phyloP scores from a whole-genome alignment of 306 rosid genomes.

The Crotalaria pallida region DNA sequence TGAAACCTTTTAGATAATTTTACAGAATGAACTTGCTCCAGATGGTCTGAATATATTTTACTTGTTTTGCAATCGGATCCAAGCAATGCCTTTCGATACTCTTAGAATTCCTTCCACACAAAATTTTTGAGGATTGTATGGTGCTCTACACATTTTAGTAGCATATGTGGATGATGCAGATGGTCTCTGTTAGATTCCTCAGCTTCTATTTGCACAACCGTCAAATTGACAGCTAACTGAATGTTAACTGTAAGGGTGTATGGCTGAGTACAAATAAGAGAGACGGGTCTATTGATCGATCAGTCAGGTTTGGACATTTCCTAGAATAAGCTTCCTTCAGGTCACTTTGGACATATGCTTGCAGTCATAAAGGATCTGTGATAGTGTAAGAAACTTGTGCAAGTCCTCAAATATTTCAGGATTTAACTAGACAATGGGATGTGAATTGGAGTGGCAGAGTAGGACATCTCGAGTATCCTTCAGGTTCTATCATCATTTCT shows the following conservation, averaged over 20 bases:
- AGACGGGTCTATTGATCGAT: too few species aligned
- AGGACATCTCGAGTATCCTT: too few species aligned
- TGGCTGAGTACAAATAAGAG: too few species aligned
- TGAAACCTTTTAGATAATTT: not conserved
- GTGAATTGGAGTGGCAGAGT: not conserved
- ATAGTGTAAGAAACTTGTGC: not conserved
- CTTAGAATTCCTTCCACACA: not conserved
- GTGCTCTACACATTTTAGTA: not conserved
- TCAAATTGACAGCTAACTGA: too few species aligned
- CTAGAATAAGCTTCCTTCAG: not conserved
- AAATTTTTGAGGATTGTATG: not conserved
- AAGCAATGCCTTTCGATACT: not conserved
- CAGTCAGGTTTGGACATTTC: not conserved
- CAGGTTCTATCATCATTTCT: too few species aligned
- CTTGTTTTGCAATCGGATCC: not conserved
- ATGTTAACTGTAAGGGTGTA: too few species aligned
- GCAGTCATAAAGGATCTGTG: not conserved
- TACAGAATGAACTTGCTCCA: not conserved
- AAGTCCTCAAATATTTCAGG: slow-evolving; percentile 1
- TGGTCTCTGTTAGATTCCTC: too few species aligned
- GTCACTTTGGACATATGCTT: not conserved
- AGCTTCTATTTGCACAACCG: too few species aligned
- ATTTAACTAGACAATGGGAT: not conserved
- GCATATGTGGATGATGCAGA: not conserved
- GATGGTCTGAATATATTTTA: not conserved